phyloP scores from a whole-genome alignment of 2,329 filamentous ascomycete species.

The Lachnellula hyalina region DNA sequence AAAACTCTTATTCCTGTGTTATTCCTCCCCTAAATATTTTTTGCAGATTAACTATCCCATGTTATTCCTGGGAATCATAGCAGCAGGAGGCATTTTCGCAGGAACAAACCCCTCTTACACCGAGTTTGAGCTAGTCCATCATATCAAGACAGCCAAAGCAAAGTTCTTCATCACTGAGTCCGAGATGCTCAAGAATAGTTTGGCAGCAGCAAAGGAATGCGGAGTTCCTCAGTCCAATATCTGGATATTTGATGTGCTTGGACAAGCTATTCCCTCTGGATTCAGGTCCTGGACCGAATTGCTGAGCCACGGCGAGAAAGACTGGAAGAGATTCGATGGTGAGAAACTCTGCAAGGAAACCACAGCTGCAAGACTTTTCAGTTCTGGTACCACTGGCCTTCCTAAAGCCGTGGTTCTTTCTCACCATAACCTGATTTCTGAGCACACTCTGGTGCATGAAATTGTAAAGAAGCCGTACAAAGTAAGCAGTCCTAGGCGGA shows the following conservation, averaged over 20 bases:
- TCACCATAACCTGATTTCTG: conserved; percentile 33
- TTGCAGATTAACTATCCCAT: conserved; percentile 14
- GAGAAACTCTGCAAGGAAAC: conserved; percentile 29
- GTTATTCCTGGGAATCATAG: conserved; percentile 23
- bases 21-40: neutral
- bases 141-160: conserved; percentile 23
- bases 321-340: conserved; percentile 25
- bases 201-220: conserved; percentile 25
- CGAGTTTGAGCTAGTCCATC: conserved; percentile 25
- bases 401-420: conserved; percentile 37
- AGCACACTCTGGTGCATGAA: conserved; percentile 41
- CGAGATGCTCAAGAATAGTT: conserved; percentile 18
- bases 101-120: conserved; percentile 28
- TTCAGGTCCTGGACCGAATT: conserved; percentile 20
- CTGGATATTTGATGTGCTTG: conserved; percentile 25
- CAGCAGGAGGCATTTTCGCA: conserved; percentile 25
- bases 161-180: conserved; percentile 27
- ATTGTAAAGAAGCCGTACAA: conserved; percentile 46
- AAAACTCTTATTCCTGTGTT: neutral
- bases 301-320: conserved; percentile 21
- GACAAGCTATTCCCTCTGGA: conserved; percentile 15
- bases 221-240: conserved; percentile 21
- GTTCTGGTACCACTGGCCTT: conserved; percentile 54
- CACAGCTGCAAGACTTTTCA: conserved; percentile 37
- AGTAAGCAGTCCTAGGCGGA: conserved; percentile 54